phyloP scores from a whole-genome alignment of 768 basidiomycete species.

The Asterophora lycoperdoides region DNA sequence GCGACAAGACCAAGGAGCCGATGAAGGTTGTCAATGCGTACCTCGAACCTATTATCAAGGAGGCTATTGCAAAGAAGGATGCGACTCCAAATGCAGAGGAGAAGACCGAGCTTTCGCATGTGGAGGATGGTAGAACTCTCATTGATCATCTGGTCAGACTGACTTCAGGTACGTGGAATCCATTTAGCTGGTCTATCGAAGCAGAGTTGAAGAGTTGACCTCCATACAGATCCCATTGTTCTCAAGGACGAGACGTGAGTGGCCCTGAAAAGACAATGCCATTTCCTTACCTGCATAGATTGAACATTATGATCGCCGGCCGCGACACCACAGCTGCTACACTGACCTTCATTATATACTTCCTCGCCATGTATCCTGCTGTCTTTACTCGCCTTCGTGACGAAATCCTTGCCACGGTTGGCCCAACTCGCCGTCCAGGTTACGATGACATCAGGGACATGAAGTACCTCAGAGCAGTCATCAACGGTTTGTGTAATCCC shows the following conservation, averaged over 20 bases:
- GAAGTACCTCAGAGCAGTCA: conserved; percentile 61
- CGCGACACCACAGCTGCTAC: conserved; percentile 44
- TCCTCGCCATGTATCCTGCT: conserved; percentile 48
- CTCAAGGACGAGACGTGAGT: conserved; percentile 45
- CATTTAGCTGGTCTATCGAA: not conserved
- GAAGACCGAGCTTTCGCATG: conserved; percentile 21
- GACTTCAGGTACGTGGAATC: conserved; percentile 36
- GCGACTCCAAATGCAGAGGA: conserved; percentile 16
- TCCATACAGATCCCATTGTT: conserved; percentile 35
- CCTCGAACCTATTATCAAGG: conserved; percentile 48
- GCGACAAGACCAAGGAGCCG: conserved; percentile 41
- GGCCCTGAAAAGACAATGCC: not conserved
- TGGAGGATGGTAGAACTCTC: conserved; percentile 43
- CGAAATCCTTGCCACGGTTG: conserved; percentile 53
- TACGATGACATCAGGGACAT: conserved; percentile 56
- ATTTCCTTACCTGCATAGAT: conserved; percentile 13
- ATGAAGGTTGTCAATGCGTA: conserved; percentile 53
- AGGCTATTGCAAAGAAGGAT: conserved; percentile 43
- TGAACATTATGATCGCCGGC: conserved; percentile 48
- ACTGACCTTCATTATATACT: conserved; percentile 38
- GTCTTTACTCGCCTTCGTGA: conserved; percentile 45
- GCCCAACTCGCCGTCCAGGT: conserved; percentile 42
- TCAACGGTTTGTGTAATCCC: conserved; percentile 43
- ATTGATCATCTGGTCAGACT: conserved; percentile 52
- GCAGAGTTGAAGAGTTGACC: not conserved